Percentiles rank a stretch among this genome's conserved stretches.
phyloP scores from a whole-genome alignment of 306 rosid species.

The Quercus variabilis region DNA sequence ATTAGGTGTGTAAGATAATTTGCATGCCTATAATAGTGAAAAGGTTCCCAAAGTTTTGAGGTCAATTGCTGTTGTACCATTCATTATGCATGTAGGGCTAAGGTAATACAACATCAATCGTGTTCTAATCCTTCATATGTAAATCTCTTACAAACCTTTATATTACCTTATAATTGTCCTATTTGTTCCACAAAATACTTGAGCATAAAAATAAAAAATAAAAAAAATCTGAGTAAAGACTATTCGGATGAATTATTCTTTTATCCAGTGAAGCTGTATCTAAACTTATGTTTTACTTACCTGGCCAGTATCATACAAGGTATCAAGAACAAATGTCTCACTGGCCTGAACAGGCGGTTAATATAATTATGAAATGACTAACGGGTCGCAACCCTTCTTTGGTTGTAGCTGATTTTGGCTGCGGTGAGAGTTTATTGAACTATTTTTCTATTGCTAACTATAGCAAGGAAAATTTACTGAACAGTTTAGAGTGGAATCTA shows the following conservation, averaged over 20 bases:
- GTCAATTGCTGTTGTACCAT: not conserved
- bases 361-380: constrained; percentile 74
- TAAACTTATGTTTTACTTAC: constrained; percentile 31
- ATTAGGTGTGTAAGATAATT: too few relatives aligned
- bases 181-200: not conserved
- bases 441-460: not conserved
- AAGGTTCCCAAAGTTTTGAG: not conserved
- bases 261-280: not conserved
- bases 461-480: not conserved
- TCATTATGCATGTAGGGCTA: not conserved
- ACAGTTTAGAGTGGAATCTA: not conserved
- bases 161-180: not conserved
- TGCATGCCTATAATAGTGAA: not conserved
- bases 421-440: constrained; percentile 52
- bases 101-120: not conserved
- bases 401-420: constrained; percentile 93
- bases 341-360: constrained; percentile 89
- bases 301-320: constrained; percentile 82
- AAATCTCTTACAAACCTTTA: not conserved
- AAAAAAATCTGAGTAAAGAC: not conserved
- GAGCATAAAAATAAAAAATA: not conserved
- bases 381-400: constrained; percentile 63
- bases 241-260: constrained; percentile 2
- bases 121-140: not conserved
- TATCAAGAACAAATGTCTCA: constrained; percentile 85